Percentiles rank a stretch among this genome's conserved stretches.
Conservation (phyloP, 768 basidiomycete genomes). For the Naematelia encephala region DNA sequence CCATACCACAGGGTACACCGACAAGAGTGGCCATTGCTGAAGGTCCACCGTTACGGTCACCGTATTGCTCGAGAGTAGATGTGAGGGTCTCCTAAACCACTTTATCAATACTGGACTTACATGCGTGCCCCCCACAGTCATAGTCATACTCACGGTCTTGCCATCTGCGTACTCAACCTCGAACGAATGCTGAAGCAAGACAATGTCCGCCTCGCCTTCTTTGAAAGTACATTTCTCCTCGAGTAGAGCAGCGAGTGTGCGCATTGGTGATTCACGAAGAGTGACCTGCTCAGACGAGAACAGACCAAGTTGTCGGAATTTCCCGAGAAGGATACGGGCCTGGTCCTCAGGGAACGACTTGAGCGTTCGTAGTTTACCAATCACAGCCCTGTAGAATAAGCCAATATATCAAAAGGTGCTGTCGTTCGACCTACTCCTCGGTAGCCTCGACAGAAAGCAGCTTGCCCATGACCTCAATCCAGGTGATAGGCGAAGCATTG, state of each 20-base stretch:
- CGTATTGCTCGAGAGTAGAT: constrained; percentile 86
- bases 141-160: constrained; percentile 57
- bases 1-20: constrained; percentile 90
- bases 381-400: constrained; percentile 59
- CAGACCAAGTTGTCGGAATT: constrained; percentile 88
- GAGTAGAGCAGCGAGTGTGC: constrained; percentile 85
- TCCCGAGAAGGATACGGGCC: constrained; percentile 71
- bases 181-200: constrained; percentile 99
- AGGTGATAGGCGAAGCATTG: constrained; percentile 64
- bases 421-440: constrained; percentile 60
- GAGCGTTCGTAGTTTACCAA: constrained; percentile 67
- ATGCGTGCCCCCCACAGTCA: not conserved
- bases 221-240: constrained; percentile 92
- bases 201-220: constrained; percentile 84
- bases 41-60: constrained; percentile 62
- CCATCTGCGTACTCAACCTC: constrained; percentile 86
- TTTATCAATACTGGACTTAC: not conserved
- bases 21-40: constrained; percentile 89
- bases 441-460: constrained; percentile 66
- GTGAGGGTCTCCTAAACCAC: constrained; percentile 69
- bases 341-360: constrained; percentile 66
- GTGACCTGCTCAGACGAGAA: constrained; percentile 68
- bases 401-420: not conserved
- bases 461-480: constrained; percentile 77
- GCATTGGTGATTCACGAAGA: constrained; percentile 68